Conservation (phyloP, 148 eudicot species). For the Oxyria digyna region DNA sequence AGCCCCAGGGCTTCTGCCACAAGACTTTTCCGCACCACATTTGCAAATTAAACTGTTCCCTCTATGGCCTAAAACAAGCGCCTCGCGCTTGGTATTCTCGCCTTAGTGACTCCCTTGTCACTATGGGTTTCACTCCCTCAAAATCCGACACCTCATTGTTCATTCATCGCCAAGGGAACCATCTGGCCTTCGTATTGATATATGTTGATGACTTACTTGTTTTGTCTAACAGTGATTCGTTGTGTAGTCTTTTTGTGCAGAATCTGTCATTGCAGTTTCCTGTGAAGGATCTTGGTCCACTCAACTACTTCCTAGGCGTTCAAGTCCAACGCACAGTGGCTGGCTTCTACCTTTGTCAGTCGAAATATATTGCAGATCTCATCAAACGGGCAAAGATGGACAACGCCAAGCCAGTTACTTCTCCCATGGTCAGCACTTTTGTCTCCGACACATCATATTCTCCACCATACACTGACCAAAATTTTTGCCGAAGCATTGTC, state of each 20-base stretch:
- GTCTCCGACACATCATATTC: too few species aligned
- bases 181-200: neutral
- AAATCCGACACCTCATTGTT: too few species aligned
- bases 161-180: too few species aligned
- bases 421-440: too few species aligned
- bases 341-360: neutral
- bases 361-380: neutral
- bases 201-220: neutral
- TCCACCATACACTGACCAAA: too few species aligned
- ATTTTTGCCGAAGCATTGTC: too few species aligned
- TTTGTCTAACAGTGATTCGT: neutral
- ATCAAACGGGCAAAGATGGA: too few species aligned
- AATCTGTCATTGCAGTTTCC: neutral
- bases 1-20: neutral
- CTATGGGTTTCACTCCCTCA: too few species aligned
- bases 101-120: too few species aligned
- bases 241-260: too few species aligned
- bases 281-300: neutral
- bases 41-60: neutral
- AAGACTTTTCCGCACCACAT: neutral
- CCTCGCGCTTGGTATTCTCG: neutral
- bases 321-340: neutral
- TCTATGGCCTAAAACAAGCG: neutral
- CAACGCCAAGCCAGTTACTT: too few species aligned
- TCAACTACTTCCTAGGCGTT: neutral